Percentiles rank a stretch among this genome's conserved stretches.
These are phyloP conservation scores for Ascochyta rabiei DNA, from an alignment of 2,329 filamentous ascomycete genomes.

Conservation along the genomic window DNA sequence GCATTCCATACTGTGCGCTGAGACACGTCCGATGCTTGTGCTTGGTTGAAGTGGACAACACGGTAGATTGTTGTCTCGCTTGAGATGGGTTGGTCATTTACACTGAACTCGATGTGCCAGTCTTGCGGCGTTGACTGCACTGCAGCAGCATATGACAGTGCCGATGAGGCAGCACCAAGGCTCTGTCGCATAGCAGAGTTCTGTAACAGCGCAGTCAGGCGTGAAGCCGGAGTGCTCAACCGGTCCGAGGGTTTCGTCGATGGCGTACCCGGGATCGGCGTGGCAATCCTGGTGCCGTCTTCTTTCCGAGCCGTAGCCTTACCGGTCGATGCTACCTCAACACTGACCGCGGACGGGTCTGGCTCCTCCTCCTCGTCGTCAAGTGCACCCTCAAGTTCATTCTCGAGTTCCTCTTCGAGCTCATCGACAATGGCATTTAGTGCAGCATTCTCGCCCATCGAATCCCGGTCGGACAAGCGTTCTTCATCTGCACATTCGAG, in stretches of 20 bases:
- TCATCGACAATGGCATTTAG: constrained; percentile 91
- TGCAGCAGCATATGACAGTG: constrained; percentile 83
- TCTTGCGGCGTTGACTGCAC: constrained; percentile 82
- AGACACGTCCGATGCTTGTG: constrained; percentile 67
- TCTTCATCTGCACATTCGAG: constrained; percentile 94
- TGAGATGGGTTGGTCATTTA: constrained; percentile 80
- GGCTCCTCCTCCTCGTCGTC: constrained; percentile 57
- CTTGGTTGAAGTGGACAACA: constrained; percentile 78
- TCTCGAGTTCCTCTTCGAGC: constrained; percentile 79
- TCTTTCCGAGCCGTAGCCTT: constrained; percentile 91
- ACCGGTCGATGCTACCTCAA: constrained; percentile 85
- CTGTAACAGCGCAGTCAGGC: constrained; percentile 40
- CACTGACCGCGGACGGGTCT: constrained; percentile 85
- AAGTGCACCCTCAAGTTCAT: constrained; percentile 41
- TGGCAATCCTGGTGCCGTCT: constrained; percentile 84
- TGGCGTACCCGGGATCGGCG: constrained; percentile 68
- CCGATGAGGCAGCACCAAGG: constrained; percentile 52
- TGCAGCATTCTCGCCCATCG: constrained; percentile 66
- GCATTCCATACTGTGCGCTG: constrained; percentile 86
- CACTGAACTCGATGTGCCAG: constrained; percentile 96
- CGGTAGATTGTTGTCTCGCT: constrained; percentile 97
- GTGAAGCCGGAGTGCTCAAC: constrained; percentile 37
- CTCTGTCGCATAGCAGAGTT: constrained; percentile 42
- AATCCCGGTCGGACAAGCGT: constrained; percentile 76
- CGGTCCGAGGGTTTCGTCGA: constrained; percentile 40